Evolutionary conservation across 2,329 filamentous ascomycete species (phyloP), one percentile per base, ranked within the genome.

Genomic region (Pseudopyricularia cyperi): DNA sequence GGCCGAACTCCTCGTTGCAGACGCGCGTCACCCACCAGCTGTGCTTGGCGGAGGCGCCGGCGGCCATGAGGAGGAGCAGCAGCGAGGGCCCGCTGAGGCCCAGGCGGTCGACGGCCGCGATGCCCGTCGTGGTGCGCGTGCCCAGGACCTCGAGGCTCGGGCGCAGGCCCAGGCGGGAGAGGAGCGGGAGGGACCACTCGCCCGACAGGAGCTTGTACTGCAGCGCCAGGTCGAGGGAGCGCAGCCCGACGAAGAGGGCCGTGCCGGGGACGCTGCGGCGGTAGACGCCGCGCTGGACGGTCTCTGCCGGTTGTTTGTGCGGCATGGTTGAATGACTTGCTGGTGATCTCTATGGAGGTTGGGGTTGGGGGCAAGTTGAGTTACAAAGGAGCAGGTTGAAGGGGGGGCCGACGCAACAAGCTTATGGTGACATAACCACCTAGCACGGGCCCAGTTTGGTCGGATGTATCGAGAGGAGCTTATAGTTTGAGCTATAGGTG

Each of bases 41-140:
- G 54, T 83, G 79, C 66, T 82, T 82, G 28, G 73, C 53, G 24
- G 70, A 66, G 37, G 68, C 70, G 52, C 73, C 79, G 42, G 70
- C 64, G 22, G 73, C 67, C 74, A 82, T 79, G 51, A 63, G 65
- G 6, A 81, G 62, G 8, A 82, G 63, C 46, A 79, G 65, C 8
- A 72, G 63, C 26, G 73, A 67, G 56, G 75, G 73, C 0, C 70
- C 72, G 17, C 73, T 75, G 0, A 81, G 68, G 11, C 67, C 68
- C 3, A 76, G 61, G 28, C 58, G 57, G 57, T 53, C 54, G 44
- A 50, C 48, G 51, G 52, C 50, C n/a, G 53, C 44, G 47, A 53
- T 47, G 26, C 56, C 52, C n/a, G 55, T 56, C 4, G 66, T 65
- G 3, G 67, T 69, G 46, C 66, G 58, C n/a, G 67, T 56, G 7